These are phyloP conservation scores for Rhizopogon roseolus DNA, from an alignment of 768 basidiomycete genomes.

Conservation along the genomic window DNA sequence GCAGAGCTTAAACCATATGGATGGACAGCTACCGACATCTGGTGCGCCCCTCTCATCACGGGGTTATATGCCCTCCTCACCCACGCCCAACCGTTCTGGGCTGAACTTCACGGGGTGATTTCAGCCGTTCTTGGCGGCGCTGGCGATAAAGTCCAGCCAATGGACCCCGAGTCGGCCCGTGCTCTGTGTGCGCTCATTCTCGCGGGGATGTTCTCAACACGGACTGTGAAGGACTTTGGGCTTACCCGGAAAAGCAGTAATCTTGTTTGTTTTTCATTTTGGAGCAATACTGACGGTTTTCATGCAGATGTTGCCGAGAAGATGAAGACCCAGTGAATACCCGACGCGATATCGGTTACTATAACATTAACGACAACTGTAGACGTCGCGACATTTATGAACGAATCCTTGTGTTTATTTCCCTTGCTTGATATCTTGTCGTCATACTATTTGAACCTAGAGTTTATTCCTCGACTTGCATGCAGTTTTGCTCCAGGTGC, in stretches of 20 bases:
- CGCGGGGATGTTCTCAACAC: constrained; percentile 51
- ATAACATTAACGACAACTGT: background rate
- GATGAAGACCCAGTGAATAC: constrained; percentile 22
- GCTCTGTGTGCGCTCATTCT: constrained; percentile 69
- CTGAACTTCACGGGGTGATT: constrained; percentile 47
- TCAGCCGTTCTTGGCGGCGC: constrained; percentile 41
- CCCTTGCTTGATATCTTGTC: too few species aligned
- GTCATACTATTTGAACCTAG: too few species aligned
- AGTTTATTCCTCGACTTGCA: too few species aligned
- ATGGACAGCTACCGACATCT: constrained; percentile 82
- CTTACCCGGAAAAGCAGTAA: constrained; percentile 14
- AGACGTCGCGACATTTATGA: background rate
- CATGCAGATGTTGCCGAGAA: constrained; percentile 13
- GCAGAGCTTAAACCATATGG: constrained; percentile 77
- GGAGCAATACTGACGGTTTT: background rate
- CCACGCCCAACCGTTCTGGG: constrained; percentile 85
- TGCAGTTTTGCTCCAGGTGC: too few species aligned
- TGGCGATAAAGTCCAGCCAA: constrained; percentile 31
- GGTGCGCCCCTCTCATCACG: constrained; percentile 78
- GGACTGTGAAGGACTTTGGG: constrained; percentile 64
- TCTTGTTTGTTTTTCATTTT: background rate
- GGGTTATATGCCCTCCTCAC: constrained; percentile 78
- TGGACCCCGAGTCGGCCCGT: constrained; percentile 63
- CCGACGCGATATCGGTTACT: background rate
- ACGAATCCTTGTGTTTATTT: background rate